Evolutionary conservation across 2,329 filamentous ascomycete species (phyloP), one percentile per base, ranked within the genome.

Genomic region (Arthrobotrys iridis): DNA sequence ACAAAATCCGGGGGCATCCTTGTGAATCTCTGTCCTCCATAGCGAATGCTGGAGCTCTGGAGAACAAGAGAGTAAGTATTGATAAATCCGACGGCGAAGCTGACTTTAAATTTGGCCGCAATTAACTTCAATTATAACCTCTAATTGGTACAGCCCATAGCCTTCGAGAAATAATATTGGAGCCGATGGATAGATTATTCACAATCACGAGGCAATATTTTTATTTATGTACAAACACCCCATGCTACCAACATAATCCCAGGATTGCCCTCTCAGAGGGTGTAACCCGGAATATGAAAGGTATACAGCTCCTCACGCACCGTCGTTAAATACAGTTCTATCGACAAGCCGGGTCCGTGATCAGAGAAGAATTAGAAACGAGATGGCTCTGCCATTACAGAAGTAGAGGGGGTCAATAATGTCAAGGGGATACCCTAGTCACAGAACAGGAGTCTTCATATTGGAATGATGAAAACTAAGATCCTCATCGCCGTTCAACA

Each of bases 161-260:
- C n/a, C n/a, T 4, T 18, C 40, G 40, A 13, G 13, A 13, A 15
- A 15, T 40, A 5, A n/a, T 40, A 40, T 40, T 4, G 15, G 35
- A 40, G 35, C n/a, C n/a, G n/a, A 22, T 55, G 20, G 50, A 48
- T 15, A 52, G 35, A 55, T 55, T 37, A 55, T 55, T 37, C 50
- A 37, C 11, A 55, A 55, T 35, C 33, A 28, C 18, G 2, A 18
- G 30, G 50, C 18, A 1, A 55, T 15, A 33, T 4, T n/a, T n/a
- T n/a, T 33, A 33, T 33, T 11, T 50, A 55, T 55, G 30, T 55
- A 55, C 50, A 55, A 18, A 2, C 28, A 15, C 50, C 50, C 50
- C 50, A 24, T 5, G 28, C 28, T 33, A 24, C 7, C 30, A 8
- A n/a, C 28, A 2, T n/a, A 37, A 37, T 24, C 30, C n/a, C n/a